Evolutionary conservation across 805 yeast genomes (phyloP), one percentile per base, ranked within the genome.

Genomic region (Yarrowia alimentaria): DNA sequence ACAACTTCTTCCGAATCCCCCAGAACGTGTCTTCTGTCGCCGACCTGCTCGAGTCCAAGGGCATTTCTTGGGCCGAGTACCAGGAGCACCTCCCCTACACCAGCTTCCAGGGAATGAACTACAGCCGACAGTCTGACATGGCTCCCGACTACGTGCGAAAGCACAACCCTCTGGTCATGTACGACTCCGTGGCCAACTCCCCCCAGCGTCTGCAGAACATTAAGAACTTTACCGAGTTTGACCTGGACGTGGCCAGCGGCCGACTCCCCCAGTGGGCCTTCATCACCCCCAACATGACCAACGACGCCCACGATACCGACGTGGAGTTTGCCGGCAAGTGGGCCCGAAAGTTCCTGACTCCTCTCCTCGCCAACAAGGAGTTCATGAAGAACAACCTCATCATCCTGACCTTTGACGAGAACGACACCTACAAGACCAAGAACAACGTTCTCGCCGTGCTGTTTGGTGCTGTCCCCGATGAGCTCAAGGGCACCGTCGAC

Each of bases 51-150:
- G 78, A 76, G 58, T 61, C 64, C 53, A 65, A 65, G 60, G 65
- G 65, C 22, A 73, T 76, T 54, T 68, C 78, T 17, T 76, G 79
- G 78, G 78, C 69, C 51, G 77, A 75, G 64, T 76, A 76, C 66
- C 73, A 74, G 63, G 77, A 76, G 66, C 72, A 74, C 60, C 57
- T 66, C 66, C 80, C 80, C 29, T 75, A 75, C 68, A 63, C 79
- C 30, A 80, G 78, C 28, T 76, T 62, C 69, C 61, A 66, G 55
- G 80, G 80, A 54, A 71, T 68, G 65, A 66, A 71, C 62, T 76
- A 63, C 63, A 60, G 66, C 14, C 69, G 73, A 64, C 74, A 72
- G 58, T 64, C 62, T 37, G 68, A 68, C 43, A 62, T 59, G 33
- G 75, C 75, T 51, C 71, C 71, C 55, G 76, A 72, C 55, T 76